Percentiles rank a stretch among this genome's conserved stretches.
These are phyloP conservation scores for Phyllachora maydis DNA, from an alignment of 2,329 filamentous ascomycete genomes.

Conservation along the genomic window DNA sequence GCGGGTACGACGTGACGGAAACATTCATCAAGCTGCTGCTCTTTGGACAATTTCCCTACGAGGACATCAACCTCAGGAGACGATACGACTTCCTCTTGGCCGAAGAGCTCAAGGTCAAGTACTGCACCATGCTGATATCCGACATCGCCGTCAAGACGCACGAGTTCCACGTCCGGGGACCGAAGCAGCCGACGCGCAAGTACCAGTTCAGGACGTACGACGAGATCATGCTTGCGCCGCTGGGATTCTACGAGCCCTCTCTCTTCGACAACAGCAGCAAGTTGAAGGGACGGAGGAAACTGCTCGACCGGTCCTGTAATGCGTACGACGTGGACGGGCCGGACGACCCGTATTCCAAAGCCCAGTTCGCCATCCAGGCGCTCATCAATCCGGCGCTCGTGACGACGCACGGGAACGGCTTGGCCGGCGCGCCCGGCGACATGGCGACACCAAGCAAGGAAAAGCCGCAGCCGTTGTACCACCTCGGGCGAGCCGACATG, in stretches of 20 bases:
- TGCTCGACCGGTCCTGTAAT: constrained; percentile 78
- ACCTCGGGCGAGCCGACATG: constrained; percentile 50
- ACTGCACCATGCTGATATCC: constrained; percentile 77
- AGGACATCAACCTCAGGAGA: constrained; percentile 76
- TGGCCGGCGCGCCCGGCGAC: constrained; percentile 18
- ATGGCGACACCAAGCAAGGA: constrained; percentile 41
- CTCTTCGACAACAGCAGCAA: constrained; percentile 75
- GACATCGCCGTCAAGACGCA: constrained; percentile 75
- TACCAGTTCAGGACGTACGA: constrained; percentile 96
- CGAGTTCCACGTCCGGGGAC: constrained; percentile 78
- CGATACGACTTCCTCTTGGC: constrained; percentile 86
- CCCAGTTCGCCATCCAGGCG: constrained; percentile 50
- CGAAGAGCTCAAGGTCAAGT: constrained; percentile 86
- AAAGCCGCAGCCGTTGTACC: constrained; percentile 44
- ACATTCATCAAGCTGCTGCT: constrained; percentile 97
- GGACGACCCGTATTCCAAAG: constrained; percentile 73
- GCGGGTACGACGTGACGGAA: constrained; percentile 81
- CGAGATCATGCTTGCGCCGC: constrained; percentile 80
- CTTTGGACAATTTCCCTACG: constrained; percentile 86
- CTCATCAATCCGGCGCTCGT: constrained; percentile 37
- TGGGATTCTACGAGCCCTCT: constrained; percentile 80
- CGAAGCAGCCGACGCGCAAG: constrained; percentile 75
- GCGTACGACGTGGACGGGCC: constrained; percentile 74
- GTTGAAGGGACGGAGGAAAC: constrained; percentile 54
- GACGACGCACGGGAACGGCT: constrained; percentile 21